Base-by-base conservation (phyloP, 257 asterid genomes). In the Solanum ahanhuiri region DNA sequence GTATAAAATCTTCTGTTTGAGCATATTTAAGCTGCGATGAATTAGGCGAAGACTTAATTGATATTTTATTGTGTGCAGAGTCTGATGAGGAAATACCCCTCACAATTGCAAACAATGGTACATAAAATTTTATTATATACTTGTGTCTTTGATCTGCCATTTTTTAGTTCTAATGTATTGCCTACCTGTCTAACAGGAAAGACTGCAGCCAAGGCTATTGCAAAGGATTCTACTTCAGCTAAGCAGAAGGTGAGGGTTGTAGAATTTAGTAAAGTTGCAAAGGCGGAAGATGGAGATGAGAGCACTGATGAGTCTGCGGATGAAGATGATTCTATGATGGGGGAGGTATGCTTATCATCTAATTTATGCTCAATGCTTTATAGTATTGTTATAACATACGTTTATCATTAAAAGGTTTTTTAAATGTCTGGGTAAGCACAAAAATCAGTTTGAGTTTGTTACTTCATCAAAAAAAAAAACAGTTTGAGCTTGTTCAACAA, bases 221-320 rank as follows among this genome's bases (percentile, higher is more conserved):
- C 83, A 28, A 67, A 45, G 41, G 85, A 51, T 41, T 66, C 88
- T 81, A 41, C 76, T 33, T 4, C 75, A 12, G 71, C 23, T 11
- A 86, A 79, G 85, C 81, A 67, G 83, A 86, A 82, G 83, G 83
- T 82, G 64, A 82, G 20, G 22, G 39, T 67, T 81, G 70, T 3
- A 5, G 88, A 86, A 7, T 43, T 73, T 22, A 82, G 66, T 66
- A 81, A 86, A 86, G 35, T 9, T 57, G 82, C 18, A 57, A 60
- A 86, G 48, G 81, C 48, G 1, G 70, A 43, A 15, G 85, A 79
- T 58, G 41, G 66, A 48, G 87, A 81, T 64, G 88, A 86, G 34
- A 67, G 71, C 58, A 48, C 18, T 60, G 85, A 83, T 54, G 87
- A 83, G 15, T 60, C 81, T 35, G 86, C 15, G 17, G 89, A 87